Base-by-base conservation (phyloP, 2,329 filamentous ascomycete species). In the Cladophialophora immunda region DNA sequence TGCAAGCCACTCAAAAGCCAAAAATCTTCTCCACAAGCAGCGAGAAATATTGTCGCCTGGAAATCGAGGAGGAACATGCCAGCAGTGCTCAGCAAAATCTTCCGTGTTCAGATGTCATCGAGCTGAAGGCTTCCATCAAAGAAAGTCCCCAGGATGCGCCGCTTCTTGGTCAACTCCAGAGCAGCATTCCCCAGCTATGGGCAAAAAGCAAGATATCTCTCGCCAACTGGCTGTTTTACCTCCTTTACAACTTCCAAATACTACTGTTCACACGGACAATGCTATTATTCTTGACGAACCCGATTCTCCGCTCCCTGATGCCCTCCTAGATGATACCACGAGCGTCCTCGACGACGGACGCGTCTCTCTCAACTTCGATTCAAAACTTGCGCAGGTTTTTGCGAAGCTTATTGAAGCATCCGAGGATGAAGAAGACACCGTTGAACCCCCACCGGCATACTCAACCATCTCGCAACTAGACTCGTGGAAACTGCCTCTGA, bases 401-500 rank as follows among this genome's bases (percentile, higher is more conserved):
- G 55, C 67, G 19, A 64, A 61, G 25, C 63, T 74, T 7, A 65
- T 71, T 19, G 59, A 66, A 9, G 60, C 50, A 9, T 56, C 62
- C 8, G 62, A 64, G 22, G 65, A 68, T 19, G 53, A 62, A 32
- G 70, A 70, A 27, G 54, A 65, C 22, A 45, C 67, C 6, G 25
- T 57, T 3, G 58, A 62, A n/a, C 72, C 66, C 2, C 66, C 71
- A 4, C 73, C 75, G 3, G 67, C 65, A 1, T 74, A 73, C 55
- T 38, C 50, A 15, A 25, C 30, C 50, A 22, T 62, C 50, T 47
- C 50, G 22, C 50, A 56, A 5, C 17, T 25, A 41, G 59, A 56
- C 15, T 45, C 57, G n/a, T 69, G 67, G 67, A 17, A 27, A 29
- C 13, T 69, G 17, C 72, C 68, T n/a, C 74, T 86, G 25, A 86